phyloP scores from a whole-genome alignment of 1,139 yeast species.

The Hyphopichia fennica region DNA sequence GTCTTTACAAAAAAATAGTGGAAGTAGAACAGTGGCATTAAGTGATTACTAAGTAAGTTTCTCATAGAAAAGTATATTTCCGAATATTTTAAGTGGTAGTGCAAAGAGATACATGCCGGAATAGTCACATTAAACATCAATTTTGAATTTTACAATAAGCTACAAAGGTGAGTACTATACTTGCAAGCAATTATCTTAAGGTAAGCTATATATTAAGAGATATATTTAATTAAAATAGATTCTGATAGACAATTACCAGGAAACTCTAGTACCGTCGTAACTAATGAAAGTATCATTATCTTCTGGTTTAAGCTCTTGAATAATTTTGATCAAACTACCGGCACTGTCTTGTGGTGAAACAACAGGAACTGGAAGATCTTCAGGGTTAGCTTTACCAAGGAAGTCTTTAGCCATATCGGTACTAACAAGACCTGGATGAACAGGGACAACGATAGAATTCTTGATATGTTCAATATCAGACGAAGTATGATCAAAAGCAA shows the following conservation, averaged over 20 bases:
- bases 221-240: background rate
- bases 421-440: constrained; percentile 30
- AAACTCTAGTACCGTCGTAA: constrained; percentile 8
- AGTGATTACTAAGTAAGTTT: too few relatives aligned
- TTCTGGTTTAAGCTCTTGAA: constrained; percentile 5
- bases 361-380: background rate
- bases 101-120: too few relatives aligned
- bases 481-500: background rate
- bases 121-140: too few relatives aligned
- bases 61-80: too few relatives aligned
- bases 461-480: constrained; percentile 9
- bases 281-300: constrained; percentile 11
- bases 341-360: constrained; percentile 8
- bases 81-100: too few relatives aligned
- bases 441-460: constrained; percentile 18
- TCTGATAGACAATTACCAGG: constrained; percentile 6
- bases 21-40: too few relatives aligned
- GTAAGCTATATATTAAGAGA: too few relatives aligned
- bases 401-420: constrained; percentile 19
- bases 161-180: too few relatives aligned
- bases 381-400: background rate
- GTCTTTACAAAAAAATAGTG: too few relatives aligned
- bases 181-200: too few relatives aligned
- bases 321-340: constrained; percentile 1
- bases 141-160: too few relatives aligned